Evolutionary conservation across 805 yeast genomes (phyloP).

Genomic region (Torulaspora indica): DNA sequence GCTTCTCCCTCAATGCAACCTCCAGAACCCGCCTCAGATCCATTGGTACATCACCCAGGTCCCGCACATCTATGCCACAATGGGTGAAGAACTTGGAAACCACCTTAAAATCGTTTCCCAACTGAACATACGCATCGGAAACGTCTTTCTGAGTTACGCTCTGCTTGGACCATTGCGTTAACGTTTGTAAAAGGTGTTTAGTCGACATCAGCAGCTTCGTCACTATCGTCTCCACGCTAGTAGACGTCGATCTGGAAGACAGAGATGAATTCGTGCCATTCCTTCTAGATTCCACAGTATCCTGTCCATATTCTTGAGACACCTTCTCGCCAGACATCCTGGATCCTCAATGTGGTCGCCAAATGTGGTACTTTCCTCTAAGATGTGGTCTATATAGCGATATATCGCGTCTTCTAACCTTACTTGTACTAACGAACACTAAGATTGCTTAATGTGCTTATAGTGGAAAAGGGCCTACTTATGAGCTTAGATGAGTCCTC

Average conservation of each 20-base stretch:
- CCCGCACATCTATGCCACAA: conserved; percentile 76
- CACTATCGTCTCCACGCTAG: conserved; percentile 71
- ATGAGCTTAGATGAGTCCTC: conserved; percentile 15
- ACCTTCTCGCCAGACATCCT: conserved; percentile 2
- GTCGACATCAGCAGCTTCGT: conserved; percentile 80
- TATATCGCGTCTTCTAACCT: neutral
- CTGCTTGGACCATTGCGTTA: conserved; percentile 85
- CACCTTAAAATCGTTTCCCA: conserved; percentile 90
- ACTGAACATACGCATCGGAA: conserved; percentile 81
- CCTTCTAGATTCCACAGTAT: conserved; percentile 6
- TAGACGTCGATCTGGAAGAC: conserved; percentile 26
- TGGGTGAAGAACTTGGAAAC: conserved; percentile 74
- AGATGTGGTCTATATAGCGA: neutral
- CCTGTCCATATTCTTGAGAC: neutral
- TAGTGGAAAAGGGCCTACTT: conserved; percentile 2
- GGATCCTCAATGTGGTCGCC: neutral
- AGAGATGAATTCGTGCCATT: conserved; percentile 14
- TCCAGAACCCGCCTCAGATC: conserved; percentile 75
- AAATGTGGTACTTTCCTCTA: neutral
- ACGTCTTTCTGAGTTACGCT: conserved; percentile 79
- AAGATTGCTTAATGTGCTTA: neutral
- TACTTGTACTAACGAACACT: neutral
- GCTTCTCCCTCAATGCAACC: conserved; percentile 76
- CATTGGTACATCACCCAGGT: conserved; percentile 87
- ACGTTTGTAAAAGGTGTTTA: conserved; percentile 75